A percentile compares a stretch with the other conserved stretches of the same genome.
Conservation (phyloP, 176 grass and related monocot genomes). For the Phoenix dactylifera region DNA sequence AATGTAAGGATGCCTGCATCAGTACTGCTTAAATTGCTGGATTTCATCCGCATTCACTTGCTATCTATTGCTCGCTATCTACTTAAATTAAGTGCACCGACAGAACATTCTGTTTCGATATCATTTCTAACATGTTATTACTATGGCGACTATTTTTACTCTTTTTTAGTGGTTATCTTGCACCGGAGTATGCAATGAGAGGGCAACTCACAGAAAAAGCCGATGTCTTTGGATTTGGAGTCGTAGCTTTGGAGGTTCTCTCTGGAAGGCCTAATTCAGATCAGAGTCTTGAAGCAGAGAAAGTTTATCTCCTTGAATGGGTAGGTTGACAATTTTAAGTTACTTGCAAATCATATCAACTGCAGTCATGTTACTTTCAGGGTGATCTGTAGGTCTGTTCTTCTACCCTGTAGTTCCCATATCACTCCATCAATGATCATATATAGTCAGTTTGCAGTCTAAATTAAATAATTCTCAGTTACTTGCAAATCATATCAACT, state of each 20-base stretch:
- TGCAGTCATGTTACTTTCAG: not conserved
- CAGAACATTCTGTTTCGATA: not conserved
- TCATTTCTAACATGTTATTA: not conserved
- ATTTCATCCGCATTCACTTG: not conserved
- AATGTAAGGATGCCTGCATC: no score
- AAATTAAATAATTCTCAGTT: no score
- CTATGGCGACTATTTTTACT: not conserved
- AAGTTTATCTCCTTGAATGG: conserved; percentile 34
- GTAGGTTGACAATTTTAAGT: not conserved
- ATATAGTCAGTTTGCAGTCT: no score
- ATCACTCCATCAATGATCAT: no score
- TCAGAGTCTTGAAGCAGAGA: not conserved
- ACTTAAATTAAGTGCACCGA: no score
- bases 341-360: not conserved
- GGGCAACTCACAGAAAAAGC: conserved; percentile 27
- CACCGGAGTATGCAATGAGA: conserved; percentile 32
- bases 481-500: not conserved
- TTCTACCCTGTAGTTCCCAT: no score
- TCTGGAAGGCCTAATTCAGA: conserved; percentile 8
- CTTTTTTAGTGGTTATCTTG: conserved; percentile 33
- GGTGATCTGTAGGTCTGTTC: no score
- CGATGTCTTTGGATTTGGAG: conserved; percentile 25
- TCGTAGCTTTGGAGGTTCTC: conserved; percentile 25
- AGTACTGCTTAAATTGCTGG: not conserved
- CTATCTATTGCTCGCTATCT: no score